Evolutionary conservation across 2,329 filamentous ascomycete species (phyloP), one percentile per base, ranked within the genome.

Genomic region (Trichoderma guizhouense): DNA sequence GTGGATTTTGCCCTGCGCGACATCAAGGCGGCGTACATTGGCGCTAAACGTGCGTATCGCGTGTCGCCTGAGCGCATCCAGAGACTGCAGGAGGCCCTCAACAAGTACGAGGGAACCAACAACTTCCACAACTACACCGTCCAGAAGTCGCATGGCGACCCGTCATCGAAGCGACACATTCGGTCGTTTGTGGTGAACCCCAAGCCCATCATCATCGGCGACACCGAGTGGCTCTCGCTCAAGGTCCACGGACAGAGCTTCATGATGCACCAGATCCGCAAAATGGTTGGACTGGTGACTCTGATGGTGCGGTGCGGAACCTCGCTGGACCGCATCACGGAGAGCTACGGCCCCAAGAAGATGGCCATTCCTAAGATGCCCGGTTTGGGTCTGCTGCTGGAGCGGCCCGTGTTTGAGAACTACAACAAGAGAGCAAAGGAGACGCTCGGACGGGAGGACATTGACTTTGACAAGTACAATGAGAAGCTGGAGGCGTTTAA

Each of bases 251-350:
- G 96, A 0, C 96, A 99, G 82, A 95, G 92, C 79, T 99, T 99
- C 87, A 99, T 99, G 96, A 99, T 99, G 96, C 96, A 99, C 82
- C 96, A 99, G 84, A 99, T 99, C 82, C 92, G 96, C 78, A 99
- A 98, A 83, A 98, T 99, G 96, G 93, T 99, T 18, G 94, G 93
- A 71, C 94, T 99, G 92, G 93, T 90, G 9, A 90, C 93, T 39
- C 86, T 99, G 73, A 86, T 95, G 7, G 92, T 97, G 7, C 91
- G 96, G 47, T 97, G 93, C 80, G 96, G 94, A 65, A 91, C 91
- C n/a, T 86, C 92, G 5, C 85, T 90, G 5, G 84, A 88, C 12
- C 89, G 92, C 32, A 93, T 99, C 76, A 80, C 83, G 1, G 88
- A 97, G 73, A 93, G 90, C 73, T 97, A 97, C 80, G 89, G 88